A percentile compares a stretch with the other conserved stretches of the same genome.
These are phyloP conservation scores for Pseudogymnoascus sp. DNA, from an alignment of 2,329 filamentous ascomycete genomes.

Conservation along the genomic window DNA sequence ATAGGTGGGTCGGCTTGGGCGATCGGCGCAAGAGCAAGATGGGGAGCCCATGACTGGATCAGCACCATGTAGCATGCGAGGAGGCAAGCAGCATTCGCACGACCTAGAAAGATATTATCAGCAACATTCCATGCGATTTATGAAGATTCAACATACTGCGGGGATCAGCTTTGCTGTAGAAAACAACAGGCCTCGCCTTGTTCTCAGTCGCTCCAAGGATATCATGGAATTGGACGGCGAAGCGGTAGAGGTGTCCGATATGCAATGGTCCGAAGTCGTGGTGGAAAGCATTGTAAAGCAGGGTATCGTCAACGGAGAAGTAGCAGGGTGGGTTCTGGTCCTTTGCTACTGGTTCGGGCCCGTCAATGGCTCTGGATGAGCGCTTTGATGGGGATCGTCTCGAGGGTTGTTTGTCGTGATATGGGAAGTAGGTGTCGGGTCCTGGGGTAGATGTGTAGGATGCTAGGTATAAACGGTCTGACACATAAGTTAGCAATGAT, in stretches of 20 bases:
- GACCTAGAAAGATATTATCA: constrained; percentile 45
- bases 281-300: constrained; percentile 97
- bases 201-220: constrained; percentile 87
- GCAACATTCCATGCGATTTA: constrained; percentile 12
- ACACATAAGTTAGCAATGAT: constrained; percentile 31
- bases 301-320: constrained; percentile 86
- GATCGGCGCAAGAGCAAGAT: constrained; percentile 89
- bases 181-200: constrained; percentile 82
- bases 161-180: constrained; percentile 89
- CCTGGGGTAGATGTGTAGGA: constrained; percentile 80
- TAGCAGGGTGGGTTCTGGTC: constrained; percentile 70
- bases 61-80: constrained; percentile 98
- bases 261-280: constrained; percentile 97
- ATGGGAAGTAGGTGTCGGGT: constrained; percentile 78
- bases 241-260: constrained; percentile 93
- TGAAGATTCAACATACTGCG: constrained; percentile 55
- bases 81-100: constrained; percentile 89
- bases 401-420: constrained; percentile 47
- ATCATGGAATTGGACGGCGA: constrained; percentile 92
- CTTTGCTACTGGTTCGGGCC: constrained; percentile 39
- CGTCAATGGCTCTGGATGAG: constrained; percentile 56
- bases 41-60: constrained; percentile 95
- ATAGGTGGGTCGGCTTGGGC: constrained; percentile 93
- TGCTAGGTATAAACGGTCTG: constrained; percentile 91
- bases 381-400: constrained; percentile 66